Conservation (phyloP, 257 asterid species). For the Nicotiana attenuata region DNA sequence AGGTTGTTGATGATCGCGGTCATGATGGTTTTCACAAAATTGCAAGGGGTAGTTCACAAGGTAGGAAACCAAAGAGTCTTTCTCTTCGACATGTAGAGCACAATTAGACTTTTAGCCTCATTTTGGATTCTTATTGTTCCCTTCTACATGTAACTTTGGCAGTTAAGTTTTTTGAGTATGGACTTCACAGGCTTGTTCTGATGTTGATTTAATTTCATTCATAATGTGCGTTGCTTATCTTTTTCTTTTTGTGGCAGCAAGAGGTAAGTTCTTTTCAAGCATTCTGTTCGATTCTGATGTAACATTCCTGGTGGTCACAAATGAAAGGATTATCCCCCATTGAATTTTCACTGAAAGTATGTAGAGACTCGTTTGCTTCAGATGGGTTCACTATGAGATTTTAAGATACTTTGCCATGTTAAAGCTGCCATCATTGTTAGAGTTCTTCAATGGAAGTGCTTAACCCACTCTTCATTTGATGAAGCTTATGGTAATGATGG, state of each 20-base stretch:
- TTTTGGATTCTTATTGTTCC: neutral
- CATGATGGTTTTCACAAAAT: conserved; percentile 68
- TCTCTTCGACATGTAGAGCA: neutral
- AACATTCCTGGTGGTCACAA: conserved; percentile 74
- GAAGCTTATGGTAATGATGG: conserved; percentile 98
- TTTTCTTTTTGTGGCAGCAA: conserved; percentile 68
- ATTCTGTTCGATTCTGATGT: conserved; percentile 76
- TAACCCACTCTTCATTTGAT: conserved; percentile 89
- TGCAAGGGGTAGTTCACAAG: conserved; percentile 73
- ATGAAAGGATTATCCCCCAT: conserved; percentile 52
- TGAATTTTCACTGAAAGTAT: conserved; percentile 60
- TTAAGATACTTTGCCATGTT: conserved; percentile 66
- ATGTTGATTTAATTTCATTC: neutral
- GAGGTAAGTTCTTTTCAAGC: conserved; percentile 98
- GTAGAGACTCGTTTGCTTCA: conserved; percentile 57
- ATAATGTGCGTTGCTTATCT: conserved; percentile 19
- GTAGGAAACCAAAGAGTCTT: conserved; percentile 40
- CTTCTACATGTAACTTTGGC: neutral
- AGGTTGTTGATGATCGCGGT: conserved; percentile 59
- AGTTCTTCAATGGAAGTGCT: conserved; percentile 66
- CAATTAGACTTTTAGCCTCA: neutral
- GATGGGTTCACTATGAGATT: conserved; percentile 61
- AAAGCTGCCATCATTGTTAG: conserved; percentile 80
- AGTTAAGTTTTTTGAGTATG: neutral
- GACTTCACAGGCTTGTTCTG: neutral